Evolutionary conservation across 2,329 filamentous ascomycete species (phyloP), one percentile per base, ranked within the genome.

Genomic region (Balansia obtecta): DNA sequence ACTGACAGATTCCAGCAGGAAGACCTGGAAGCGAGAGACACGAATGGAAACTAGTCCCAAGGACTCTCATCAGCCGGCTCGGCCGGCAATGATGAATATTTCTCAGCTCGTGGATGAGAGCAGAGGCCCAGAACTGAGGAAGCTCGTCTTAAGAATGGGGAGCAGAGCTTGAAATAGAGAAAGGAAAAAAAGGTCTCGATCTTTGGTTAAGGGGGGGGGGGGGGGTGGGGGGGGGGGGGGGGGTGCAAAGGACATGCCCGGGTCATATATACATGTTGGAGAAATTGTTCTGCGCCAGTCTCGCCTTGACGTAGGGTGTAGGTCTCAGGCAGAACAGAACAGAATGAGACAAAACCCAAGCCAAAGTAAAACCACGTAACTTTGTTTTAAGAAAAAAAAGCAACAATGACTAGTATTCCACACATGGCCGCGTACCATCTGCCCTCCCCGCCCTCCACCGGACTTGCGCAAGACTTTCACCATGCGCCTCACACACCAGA

Each of bases 401-500:
- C 10, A n/a, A 20, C 9, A 20, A 42, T 2, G n/a, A 20, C 18
- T 11, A 20, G 20, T 42, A 6, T 42, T 18, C 16, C 16, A 18
- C 40, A 12, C 40, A 30, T 27, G 33, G 42, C 42, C 15, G 42
- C 42, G 42, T 44, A 32, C 42, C 42, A 7, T 30, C 46, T 22
- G 4, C 15, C 46, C 37, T 22, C 20, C 4, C 20, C n/a, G n/a
- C 20, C 20, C 2, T 22, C 32, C n/a, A 20, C 42, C 27, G n/a
- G 46, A 16, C 46, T 48, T 40, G 46, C 38, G 46, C 42, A 48
- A n/a, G 38, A 48, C 39, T 48, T 48, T 22, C 46, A 20, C 34
- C 42, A 32, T 8, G n/a, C 42, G 8, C 42, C 42, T 48, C 47
- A 15, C 47, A 38, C 32, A 16, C 40, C 39, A 27, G 27, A n/a